Evolutionary conservation across 305 asterid genomes (phyloP).

Genomic region (Lippia alba): DNA sequence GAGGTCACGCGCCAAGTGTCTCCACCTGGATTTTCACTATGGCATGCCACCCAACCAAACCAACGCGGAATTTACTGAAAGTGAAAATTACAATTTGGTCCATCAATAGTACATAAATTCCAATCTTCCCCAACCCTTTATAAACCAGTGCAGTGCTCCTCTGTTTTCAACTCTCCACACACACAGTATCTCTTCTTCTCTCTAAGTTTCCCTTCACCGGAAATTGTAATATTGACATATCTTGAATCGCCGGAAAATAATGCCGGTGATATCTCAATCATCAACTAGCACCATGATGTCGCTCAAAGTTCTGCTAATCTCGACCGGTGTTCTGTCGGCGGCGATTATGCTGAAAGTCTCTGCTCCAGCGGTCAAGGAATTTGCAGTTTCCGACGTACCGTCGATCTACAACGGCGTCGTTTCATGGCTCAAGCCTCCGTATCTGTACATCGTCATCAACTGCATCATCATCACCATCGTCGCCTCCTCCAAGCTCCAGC

Average conservation of each 20-base stretch:
- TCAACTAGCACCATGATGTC: constrained; percentile 36
- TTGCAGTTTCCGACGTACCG: constrained; percentile 56
- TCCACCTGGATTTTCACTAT: constrained; percentile 14
- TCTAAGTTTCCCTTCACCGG: background rate
- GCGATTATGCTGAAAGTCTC: constrained; percentile 56
- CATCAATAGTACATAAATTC: constrained; percentile 3
- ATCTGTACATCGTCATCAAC: constrained; percentile 72
- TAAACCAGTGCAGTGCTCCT: constrained; percentile 2
- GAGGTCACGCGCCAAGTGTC: constrained; percentile 38
- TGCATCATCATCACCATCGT: constrained; percentile 74
- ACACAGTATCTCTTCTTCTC: background rate
- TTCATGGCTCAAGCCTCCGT: constrained; percentile 79
- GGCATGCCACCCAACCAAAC: background rate
- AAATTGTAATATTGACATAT: background rate
- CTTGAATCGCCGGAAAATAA: background rate
- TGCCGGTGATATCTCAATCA: constrained; percentile 39
- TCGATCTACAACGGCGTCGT: constrained; percentile 60
- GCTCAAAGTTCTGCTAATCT: constrained; percentile 50
- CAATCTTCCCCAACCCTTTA: constrained; percentile 16
- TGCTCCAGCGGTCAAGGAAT: constrained; percentile 50
- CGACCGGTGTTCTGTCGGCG: constrained; percentile 64
- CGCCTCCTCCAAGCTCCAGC: constrained; percentile 70
- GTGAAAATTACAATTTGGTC: constrained; percentile 8
- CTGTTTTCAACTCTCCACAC: background rate
- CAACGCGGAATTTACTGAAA: background rate